These are phyloP conservation scores for Phytophthora citrophthora DNA, from an alignment of 352 stramenopile species.

Conservation along the genomic window DNA sequence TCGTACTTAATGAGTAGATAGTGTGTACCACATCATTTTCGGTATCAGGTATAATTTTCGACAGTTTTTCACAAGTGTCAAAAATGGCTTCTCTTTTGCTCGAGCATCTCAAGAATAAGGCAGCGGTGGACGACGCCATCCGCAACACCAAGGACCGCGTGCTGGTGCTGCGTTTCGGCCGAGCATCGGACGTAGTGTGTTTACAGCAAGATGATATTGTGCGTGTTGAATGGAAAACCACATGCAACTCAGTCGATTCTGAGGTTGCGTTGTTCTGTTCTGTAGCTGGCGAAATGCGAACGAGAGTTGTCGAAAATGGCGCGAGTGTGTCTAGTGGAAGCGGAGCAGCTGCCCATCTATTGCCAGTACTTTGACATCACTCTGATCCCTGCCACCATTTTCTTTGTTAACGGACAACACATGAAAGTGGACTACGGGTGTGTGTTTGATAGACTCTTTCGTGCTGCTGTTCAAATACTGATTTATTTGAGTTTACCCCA, in stretches of 20 bases:
- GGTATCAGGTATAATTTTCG: too few relatives aligned
- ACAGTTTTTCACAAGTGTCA: background rate
- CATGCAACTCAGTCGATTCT: background rate
- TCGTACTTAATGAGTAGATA: conserved; percentile 3
- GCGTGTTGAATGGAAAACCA: conserved; percentile 10
- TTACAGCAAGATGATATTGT: conserved; percentile 89
- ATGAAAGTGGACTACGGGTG: conserved; percentile 92
- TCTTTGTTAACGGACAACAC: conserved; percentile 90
- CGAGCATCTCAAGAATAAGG: conserved; percentile 66
- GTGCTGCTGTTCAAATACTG: background rate
- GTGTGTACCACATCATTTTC: background rate
- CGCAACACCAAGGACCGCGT: conserved; percentile 82
- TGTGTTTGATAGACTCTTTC: conserved; percentile 6
- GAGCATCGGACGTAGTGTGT: conserved; percentile 66
- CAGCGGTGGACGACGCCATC: conserved; percentile 79
- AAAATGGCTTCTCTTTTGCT: conserved; percentile 78
- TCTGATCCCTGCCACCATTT: conserved; percentile 86
- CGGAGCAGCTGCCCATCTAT: conserved; percentile 77
- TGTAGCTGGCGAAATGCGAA: conserved; percentile 77
- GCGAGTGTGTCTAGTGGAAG: conserved; percentile 74
- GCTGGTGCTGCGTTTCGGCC: conserved; percentile 82
- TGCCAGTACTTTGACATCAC: conserved; percentile 91
- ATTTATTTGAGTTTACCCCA: background rate
- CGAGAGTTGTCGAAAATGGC: conserved; percentile 84
- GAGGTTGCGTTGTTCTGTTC: conserved; percentile 6